These are phyloP conservation scores for Cryphonectria nitschkei DNA, from an alignment of 2,329 filamentous ascomycete species.

Conservation along the genomic window DNA sequence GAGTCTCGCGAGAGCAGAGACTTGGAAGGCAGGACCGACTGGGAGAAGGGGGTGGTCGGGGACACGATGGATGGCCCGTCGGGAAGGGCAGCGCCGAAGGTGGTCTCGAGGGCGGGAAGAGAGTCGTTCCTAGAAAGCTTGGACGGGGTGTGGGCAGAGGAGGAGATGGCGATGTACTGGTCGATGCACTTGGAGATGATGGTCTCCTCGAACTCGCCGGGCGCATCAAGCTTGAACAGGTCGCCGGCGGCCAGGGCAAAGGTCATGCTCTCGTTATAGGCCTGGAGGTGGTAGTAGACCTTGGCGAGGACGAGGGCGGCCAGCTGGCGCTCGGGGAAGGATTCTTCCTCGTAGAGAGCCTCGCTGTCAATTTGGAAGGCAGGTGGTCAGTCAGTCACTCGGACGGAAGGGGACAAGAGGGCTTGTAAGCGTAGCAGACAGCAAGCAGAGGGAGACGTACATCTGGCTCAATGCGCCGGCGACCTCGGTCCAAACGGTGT, in stretches of 20 bases:
- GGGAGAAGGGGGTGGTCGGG: slow-evolving; percentile 92
- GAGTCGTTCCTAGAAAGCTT: slow-evolving; percentile 48
- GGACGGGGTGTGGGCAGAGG: slow-evolving; percentile 53
- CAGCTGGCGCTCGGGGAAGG: slow-evolving; percentile 90
- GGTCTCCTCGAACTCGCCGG: slow-evolving; percentile 96
- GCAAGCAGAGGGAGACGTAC: slow-evolving; percentile 51
- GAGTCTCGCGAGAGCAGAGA: slow-evolving; percentile 88
- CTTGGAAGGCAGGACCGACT: slow-evolving; percentile 90
- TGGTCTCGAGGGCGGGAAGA: slow-evolving; percentile 74
- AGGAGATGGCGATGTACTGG: slow-evolving; percentile 84
- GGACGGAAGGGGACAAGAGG: neutral
- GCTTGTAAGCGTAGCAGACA: neutral
- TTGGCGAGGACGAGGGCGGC: slow-evolving; percentile 94
- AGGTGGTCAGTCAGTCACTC: slow-evolving; percentile 23
- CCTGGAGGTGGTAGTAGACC: slow-evolving; percentile 98
- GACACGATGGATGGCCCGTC: slow-evolving; percentile 77
- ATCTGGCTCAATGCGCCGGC: slow-evolving; percentile 91
- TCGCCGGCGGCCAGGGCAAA: slow-evolving; percentile 95
- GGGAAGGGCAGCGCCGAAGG: slow-evolving; percentile 70
- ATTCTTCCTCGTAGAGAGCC: slow-evolving; percentile 94
- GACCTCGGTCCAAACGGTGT: slow-evolving; percentile 97
- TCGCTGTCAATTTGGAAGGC: slow-evolving; percentile 62
- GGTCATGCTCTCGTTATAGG: slow-evolving; percentile 99
- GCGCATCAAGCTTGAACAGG: slow-evolving; percentile 88
- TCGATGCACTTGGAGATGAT: slow-evolving; percentile 99